A percentile compares a stretch with the other conserved stretches of the same genome.
Evolutionary conservation across 2,329 filamentous ascomycete species (phyloP).

Genomic region (Talaromyces sp.): DNA sequence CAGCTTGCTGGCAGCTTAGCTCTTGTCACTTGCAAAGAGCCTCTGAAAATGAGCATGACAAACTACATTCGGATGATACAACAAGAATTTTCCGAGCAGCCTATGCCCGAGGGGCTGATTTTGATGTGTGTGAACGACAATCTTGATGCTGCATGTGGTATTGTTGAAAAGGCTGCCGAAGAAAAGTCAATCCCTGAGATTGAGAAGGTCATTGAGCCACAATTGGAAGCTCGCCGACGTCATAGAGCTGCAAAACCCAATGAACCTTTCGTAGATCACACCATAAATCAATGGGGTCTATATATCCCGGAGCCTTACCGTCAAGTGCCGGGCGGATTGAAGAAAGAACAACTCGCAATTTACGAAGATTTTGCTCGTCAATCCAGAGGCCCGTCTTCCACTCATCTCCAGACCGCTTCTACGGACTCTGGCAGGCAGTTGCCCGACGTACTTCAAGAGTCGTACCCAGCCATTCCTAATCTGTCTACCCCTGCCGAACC

Average conservation of each 20-base stretch:
- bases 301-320: slow-evolving; percentile 93
- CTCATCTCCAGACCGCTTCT: slow-evolving; percentile 50
- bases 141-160: slow-evolving; percentile 82
- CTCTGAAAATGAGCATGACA: slow-evolving; percentile 89
- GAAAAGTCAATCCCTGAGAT: slow-evolving; percentile 91
- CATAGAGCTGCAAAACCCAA: slow-evolving; percentile 71
- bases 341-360: slow-evolving; percentile 86
- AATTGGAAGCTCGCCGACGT: slow-evolving; percentile 70
- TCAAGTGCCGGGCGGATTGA: slow-evolving; percentile 74
- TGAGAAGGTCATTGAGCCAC: slow-evolving; percentile 81
- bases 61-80: slow-evolving; percentile 93
- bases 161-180: slow-evolving; percentile 94
- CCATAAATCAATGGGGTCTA: slow-evolving; percentile 83
- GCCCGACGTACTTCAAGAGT: slow-evolving; percentile 58
- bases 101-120: slow-evolving; percentile 88
- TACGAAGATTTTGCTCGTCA: slow-evolving; percentile 95
- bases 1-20: slow-evolving; percentile 89
- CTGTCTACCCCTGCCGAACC: slow-evolving; percentile 59
- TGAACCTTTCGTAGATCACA: slow-evolving; percentile 76
- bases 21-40: slow-evolving; percentile 97
- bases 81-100: slow-evolving; percentile 57
- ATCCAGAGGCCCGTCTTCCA: slow-evolving; percentile 58
- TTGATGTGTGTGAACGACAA: slow-evolving; percentile 99
- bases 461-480: slow-evolving; percentile 55
- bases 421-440: slow-evolving; percentile 57